These are phyloP conservation scores for Epichloe sibirici DNA, from an alignment of 2,329 filamentous ascomycete genomes.

Conservation along the genomic window DNA sequence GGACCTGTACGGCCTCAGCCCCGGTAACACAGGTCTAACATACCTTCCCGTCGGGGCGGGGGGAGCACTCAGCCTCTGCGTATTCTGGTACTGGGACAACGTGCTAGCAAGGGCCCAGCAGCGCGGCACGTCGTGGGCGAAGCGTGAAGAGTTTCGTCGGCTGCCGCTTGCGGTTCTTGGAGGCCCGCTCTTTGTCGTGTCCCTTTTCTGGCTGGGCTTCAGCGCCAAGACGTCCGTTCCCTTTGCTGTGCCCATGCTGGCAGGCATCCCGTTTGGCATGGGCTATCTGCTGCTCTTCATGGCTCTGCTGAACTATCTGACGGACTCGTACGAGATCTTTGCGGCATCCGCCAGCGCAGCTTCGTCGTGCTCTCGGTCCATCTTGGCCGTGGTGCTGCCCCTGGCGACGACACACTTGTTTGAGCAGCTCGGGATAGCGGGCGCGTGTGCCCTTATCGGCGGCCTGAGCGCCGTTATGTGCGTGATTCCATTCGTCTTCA, in stretches of 20 bases:
- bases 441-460: slow-evolving; percentile 38
- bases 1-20: slow-evolving; percentile 47
- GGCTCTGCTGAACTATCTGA: slow-evolving; percentile 52
- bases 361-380: slow-evolving; percentile 83
- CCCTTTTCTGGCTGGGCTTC: slow-evolving; percentile 54
- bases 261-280: slow-evolving; percentile 48
- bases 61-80: slow-evolving; percentile 40
- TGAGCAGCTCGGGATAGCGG: slow-evolving; percentile 30
- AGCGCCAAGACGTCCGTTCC: slow-evolving; percentile 33
- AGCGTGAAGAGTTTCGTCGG: slow-evolving; percentile 53
- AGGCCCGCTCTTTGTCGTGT: slow-evolving; percentile 48
- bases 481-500: slow-evolving; percentile 38
- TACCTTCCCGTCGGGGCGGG: slow-evolving; percentile 60
- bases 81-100: slow-evolving; percentile 57
- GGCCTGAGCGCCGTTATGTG: slow-evolving; percentile 39
- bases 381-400: slow-evolving; percentile 67
- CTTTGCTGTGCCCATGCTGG: slow-evolving; percentile 45
- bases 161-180: slow-evolving; percentile 63
- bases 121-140: slow-evolving; percentile 42
- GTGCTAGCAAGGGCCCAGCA: slow-evolving; percentile 41
- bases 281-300: slow-evolving; percentile 54
- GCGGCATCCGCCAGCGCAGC: slow-evolving; percentile 67
- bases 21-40: slow-evolving; percentile 52
- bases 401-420: slow-evolving; percentile 42
- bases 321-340: slow-evolving; percentile 54